Evolutionary conservation across 2,329 filamentous ascomycete genomes (phyloP).

Genomic region (Trichoderma sp.): DNA sequence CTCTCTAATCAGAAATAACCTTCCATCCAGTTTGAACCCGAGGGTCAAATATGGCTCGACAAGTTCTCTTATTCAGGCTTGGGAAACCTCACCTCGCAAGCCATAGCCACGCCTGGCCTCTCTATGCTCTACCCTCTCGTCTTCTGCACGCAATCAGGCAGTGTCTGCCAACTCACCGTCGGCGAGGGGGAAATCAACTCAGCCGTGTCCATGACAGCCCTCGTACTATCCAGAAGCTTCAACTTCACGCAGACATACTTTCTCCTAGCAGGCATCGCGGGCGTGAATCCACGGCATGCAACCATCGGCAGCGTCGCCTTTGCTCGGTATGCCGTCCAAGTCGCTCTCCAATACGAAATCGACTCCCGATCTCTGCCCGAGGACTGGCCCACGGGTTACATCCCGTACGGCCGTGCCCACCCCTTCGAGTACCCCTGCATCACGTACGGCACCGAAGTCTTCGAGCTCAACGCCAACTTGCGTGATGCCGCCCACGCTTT

Average conservation of each 20-base stretch:
- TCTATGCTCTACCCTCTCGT: slow-evolving; percentile 63
- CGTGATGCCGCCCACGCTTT: slow-evolving; percentile 51
- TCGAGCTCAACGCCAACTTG: slow-evolving; percentile 61
- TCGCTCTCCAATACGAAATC: slow-evolving; percentile 73
- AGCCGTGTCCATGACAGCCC: slow-evolving; percentile 60
- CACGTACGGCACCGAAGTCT: slow-evolving; percentile 68
- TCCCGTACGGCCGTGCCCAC: slow-evolving; percentile 57
- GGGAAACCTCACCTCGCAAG: slow-evolving; percentile 54
- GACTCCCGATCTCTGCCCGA: slow-evolving; percentile 65
- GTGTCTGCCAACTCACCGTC: slow-evolving; percentile 66
- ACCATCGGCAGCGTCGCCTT: slow-evolving; percentile 67
- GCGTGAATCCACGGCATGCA: slow-evolving; percentile 66
- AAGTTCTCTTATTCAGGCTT: slow-evolving; percentile 45
- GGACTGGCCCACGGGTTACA: slow-evolving; percentile 66
- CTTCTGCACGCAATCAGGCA: slow-evolving; percentile 59
- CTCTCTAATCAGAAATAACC: slow-evolving; percentile 9
- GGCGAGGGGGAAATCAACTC: slow-evolving; percentile 75
- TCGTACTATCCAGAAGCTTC: slow-evolving; percentile 61
- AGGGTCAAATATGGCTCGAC: slow-evolving; percentile 60
- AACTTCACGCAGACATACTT: slow-evolving; percentile 68
- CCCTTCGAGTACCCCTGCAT: slow-evolving; percentile 56
- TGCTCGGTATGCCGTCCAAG: slow-evolving; percentile 67
- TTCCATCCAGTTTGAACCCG: slow-evolving; percentile 54
- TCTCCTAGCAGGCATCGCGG: slow-evolving; percentile 68
- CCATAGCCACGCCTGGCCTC: slow-evolving; percentile 59